Percentiles rank a stretch among this genome's conserved stretches.
Conservation (phyloP, 192 early-diverging fungal genomes). For the Blastocladiella britannica region DNA sequence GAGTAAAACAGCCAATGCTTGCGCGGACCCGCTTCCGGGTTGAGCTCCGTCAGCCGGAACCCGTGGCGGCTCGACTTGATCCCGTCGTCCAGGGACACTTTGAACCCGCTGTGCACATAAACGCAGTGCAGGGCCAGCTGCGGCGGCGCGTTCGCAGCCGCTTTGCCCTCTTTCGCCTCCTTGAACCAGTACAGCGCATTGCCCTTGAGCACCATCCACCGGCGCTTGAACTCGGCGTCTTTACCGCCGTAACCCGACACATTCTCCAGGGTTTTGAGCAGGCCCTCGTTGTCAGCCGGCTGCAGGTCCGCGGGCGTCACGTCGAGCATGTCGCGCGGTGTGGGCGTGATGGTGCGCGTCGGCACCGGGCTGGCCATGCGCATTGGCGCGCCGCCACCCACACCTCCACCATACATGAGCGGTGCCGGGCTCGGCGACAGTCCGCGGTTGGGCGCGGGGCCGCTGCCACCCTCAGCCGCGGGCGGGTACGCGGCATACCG, state of each 20-base stretch:
- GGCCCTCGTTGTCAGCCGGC: not conserved
- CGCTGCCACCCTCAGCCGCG: too few relatives aligned
- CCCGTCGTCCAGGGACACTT: not conserved
- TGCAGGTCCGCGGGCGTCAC: not conserved
- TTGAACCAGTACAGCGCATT: conserved; percentile 8
- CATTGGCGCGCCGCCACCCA: too few relatives aligned
- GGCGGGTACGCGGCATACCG: not conserved
- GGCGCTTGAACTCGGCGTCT: conserved; percentile 7
- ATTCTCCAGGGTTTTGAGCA: not conserved
- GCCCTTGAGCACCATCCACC: conserved; percentile 11
- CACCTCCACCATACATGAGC: too few relatives aligned
- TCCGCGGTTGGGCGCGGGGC: too few relatives aligned
- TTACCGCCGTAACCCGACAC: not conserved
- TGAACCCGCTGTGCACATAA: not conserved
- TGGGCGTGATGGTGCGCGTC: not conserved
- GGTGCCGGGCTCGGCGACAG: too few relatives aligned
- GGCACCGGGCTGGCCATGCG: too few relatives aligned
- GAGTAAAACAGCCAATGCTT: not conserved
- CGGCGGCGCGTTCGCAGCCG: not conserved
- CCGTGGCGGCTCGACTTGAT: not conserved
- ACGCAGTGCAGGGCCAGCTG: not conserved
- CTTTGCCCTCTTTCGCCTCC: too few relatives aligned
- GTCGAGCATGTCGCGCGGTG: not conserved
- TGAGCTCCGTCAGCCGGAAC: not conserved
- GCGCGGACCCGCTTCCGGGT: not conserved